Conservation (phyloP, 2,329 filamentous ascomycete genomes). For the Exophiala sp. region DNA sequence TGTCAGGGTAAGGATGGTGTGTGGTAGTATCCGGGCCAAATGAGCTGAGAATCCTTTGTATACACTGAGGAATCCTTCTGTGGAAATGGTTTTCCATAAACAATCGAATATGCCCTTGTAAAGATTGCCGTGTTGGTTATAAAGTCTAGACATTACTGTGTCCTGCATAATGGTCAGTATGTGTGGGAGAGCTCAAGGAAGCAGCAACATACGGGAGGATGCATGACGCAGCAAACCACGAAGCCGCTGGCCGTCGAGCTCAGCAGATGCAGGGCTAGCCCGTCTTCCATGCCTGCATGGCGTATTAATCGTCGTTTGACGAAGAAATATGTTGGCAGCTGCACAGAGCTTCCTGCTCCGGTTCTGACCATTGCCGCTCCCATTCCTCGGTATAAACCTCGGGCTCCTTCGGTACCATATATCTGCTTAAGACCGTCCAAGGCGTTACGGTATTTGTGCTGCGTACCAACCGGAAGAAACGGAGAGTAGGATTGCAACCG, state of each 20-base stretch:
- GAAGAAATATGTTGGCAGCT: conserved; percentile 97
- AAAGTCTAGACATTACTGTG: conserved; percentile 97
- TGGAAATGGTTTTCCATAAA: conserved; percentile 81
- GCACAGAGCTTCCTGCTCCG: conserved; percentile 91
- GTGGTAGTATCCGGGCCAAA: conserved; percentile 86
- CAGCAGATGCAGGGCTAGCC: conserved; percentile 79
- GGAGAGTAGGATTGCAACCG: conserved; percentile 90
- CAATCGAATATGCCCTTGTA: conserved; percentile 93
- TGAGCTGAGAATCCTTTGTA: conserved; percentile 99
- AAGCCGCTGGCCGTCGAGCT: conserved; percentile 90
- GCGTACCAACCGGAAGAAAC: conserved; percentile 91
- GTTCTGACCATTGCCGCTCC: conserved; percentile 93
- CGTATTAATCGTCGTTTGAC: conserved; percentile 81
- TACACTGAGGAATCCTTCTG: conserved; percentile 85
- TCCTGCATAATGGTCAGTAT: conserved; percentile 49
- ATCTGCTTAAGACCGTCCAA: conserved; percentile 79
- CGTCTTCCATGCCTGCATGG: conserved; percentile 86
- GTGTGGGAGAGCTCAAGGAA: not conserved
- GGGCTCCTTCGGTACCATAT: conserved; percentile 69
- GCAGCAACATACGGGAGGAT: conserved; percentile 70
- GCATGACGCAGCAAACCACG: conserved; percentile 96
- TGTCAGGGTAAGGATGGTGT: conserved; percentile 89
- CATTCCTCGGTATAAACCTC: conserved; percentile 84
- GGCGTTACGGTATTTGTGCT: conserved; percentile 86
- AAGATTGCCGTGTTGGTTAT: conserved; percentile 98